A percentile compares a stretch with the other conserved stretches of the same genome.
Conservation (phyloP, 345 rosid genomes). For the Cardamine resedifolia region DNA sequence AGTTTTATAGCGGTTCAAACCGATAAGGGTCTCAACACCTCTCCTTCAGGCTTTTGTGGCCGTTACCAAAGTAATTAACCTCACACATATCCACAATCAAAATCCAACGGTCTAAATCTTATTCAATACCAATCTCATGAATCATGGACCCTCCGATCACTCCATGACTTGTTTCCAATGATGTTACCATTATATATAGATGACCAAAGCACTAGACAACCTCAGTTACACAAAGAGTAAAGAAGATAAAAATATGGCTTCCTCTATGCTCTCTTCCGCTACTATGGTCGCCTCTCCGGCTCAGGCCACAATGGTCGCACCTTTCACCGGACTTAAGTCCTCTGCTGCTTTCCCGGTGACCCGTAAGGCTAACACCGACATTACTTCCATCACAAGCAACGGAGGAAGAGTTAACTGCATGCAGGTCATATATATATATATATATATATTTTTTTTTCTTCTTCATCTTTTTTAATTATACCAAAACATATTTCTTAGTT, state of each 20-base stretch:
- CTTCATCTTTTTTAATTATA: background rate
- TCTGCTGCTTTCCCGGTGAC: constrained; percentile 44
- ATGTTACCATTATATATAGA: constrained; percentile 44
- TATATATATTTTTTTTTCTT: too few relatives aligned
- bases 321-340: constrained; percentile 53
- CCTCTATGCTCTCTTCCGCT: constrained; percentile 55
- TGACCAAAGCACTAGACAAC: background rate
- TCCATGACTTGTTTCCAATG: background rate
- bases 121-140: constrained; percentile 4
- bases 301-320: constrained; percentile 54
- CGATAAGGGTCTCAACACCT: constrained; percentile 36
- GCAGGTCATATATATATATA: constrained; percentile 40
- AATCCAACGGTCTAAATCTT: constrained; percentile 43
- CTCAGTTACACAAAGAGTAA: constrained; percentile 20
- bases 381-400: constrained; percentile 51
- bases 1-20: constrained; percentile 6
- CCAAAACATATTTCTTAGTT: background rate
- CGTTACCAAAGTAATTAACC: constrained; percentile 22
- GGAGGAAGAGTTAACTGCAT: constrained; percentile 55
- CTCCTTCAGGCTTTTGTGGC: constrained; percentile 28
- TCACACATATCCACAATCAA: constrained; percentile 32
- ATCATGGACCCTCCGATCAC: constrained; percentile 38
- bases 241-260: constrained; percentile 46
- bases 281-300: constrained; percentile 48
- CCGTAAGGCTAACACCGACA: constrained; percentile 44